phyloP scores from a whole-genome alignment of 1,284 basidiomycete genomes.

The Irpex sp. region DNA sequence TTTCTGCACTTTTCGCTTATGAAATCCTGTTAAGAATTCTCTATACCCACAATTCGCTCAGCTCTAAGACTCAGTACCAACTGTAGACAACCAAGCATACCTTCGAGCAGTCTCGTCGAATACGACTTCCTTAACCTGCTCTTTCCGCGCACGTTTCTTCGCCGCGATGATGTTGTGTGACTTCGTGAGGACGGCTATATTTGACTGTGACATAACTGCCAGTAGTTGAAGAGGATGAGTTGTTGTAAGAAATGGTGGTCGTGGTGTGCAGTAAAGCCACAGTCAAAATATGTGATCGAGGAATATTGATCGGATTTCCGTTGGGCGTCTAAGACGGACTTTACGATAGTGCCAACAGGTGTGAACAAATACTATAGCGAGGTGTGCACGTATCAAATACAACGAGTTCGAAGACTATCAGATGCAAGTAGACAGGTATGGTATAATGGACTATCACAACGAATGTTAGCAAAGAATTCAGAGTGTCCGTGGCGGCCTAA shows the following conservation, averaged over 20 bases:
- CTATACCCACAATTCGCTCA: slow-evolving; percentile 34
- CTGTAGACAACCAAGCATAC: slow-evolving; percentile 33
- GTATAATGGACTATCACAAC: too few relatives aligned
- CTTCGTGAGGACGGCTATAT: slow-evolving; percentile 15
- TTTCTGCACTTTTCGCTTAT: slow-evolving; percentile 79
- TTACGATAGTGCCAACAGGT: too few relatives aligned
- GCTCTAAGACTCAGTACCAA: neutral
- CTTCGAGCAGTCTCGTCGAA: slow-evolving; percentile 77
- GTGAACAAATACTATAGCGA: too few relatives aligned
- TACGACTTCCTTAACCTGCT: slow-evolving; percentile 65
- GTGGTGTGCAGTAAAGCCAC: neutral
- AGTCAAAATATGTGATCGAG: neutral
- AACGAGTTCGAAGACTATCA: too few relatives aligned
- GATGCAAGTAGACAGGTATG: too few relatives aligned
- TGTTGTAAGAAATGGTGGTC: neutral
- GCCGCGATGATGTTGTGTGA: slow-evolving; percentile 17
- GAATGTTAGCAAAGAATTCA: too few relatives aligned
- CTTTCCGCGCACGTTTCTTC: slow-evolving; percentile 25
- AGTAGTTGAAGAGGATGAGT: neutral
- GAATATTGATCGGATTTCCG: neutral
- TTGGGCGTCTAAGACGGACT: too few relatives aligned
- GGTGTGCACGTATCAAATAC: too few relatives aligned
- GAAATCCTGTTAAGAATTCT: slow-evolving; percentile 84
- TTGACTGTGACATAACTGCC: slow-evolving; percentile 8
- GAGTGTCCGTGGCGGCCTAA: too few relatives aligned